Conservation (phyloP, 129 eudicot species). For the Daucus carota region DH1_v3.0 NC_030381.2:30586001-30586500, state of each 20-base stretch:
- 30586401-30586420: neutral
- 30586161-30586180: too few species aligned
- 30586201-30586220: neutral
- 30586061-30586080: neutral
- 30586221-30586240: neutral
- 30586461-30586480: neutral
- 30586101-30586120: neutral
- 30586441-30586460: neutral
- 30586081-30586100: neutral
- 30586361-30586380: slow-evolving; percentile 1
- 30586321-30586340: neutral
- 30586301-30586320: neutral
- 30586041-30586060: slow-evolving; percentile 10
- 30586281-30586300: neutral
- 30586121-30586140: slow-evolving; percentile 1
- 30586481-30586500: too few species aligned
- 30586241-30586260: neutral
- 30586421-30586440: neutral
- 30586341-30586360: neutral
- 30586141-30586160: slow-evolving; percentile 4
- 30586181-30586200: neutral
- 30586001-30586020: slow-evolving; percentile 1
- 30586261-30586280: neutral
- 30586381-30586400: neutral
- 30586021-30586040: slow-evolving; percentile 10